Base-by-base conservation (phyloP, 2,329 filamentous ascomycete genomes). In the Ophiostoma perfectum region DNA sequence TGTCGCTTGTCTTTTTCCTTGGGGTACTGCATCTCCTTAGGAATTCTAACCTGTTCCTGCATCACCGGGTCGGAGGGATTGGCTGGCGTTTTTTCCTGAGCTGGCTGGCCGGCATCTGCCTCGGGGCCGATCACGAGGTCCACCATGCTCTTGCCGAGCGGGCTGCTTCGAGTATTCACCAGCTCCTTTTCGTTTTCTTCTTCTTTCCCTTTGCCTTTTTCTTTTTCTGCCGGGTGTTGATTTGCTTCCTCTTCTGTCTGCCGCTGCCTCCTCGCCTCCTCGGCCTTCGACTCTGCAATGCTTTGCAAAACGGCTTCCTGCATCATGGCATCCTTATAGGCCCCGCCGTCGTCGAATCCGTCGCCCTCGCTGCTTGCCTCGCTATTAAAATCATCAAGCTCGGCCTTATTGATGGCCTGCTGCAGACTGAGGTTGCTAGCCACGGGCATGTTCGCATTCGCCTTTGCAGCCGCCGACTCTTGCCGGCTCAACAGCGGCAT, bases 401-500 rank as follows among this genome's bases (percentile, higher is more conserved):
- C 49, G 49, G 6, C 49, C 49, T 52, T 52, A 52, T 7, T 7
- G 7, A 27, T 52, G 1, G 55, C 9, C 55, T 38, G 27, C 27
- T 27, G 27, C 27, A 27, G 27, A 27, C 27, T 27, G 27, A 27
- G 27, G 27, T 27, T 27, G 27, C 27, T 27, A 27, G 27, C 27
- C 27, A 27, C 27, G 27, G 27, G 27, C 27, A 5, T 55, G 0
- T n/a, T 27, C 49, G 49, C 45, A 7, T 55, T 18, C 5, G 55
- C 55, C 39, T 42, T 44, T 3, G 60, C 16, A 38, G 16, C 4
- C 2, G 4, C 9, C 2, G 38, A 8, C 8, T 18, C 41, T 16
- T 60, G 42, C 38, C 68, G 69, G 3, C 42, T n/a, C 3, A 70
- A 9, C 1, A 68, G 41, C 8, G 68, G 70, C 27, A 69, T 70